Conservation (phyloP, 441 rosid genomes). For the Pelargonium citronellum region DNA sequence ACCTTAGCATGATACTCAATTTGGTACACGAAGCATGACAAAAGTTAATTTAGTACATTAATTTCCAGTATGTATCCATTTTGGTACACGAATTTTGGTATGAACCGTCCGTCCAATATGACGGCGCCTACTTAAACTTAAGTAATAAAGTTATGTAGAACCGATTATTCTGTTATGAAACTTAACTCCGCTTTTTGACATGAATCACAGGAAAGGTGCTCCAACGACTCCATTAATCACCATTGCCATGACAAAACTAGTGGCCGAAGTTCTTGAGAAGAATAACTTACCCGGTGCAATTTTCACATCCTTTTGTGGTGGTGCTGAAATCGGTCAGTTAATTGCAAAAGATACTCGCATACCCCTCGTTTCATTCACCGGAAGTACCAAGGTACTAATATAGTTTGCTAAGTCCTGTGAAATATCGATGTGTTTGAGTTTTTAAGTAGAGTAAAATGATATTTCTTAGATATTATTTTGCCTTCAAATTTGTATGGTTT, state of each 20-base stretch:
- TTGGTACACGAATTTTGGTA: too few species aligned
- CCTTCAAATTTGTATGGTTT: background rate
- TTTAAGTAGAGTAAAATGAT: too few species aligned
- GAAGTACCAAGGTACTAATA: constrained; percentile 72
- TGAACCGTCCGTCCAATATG: too few species aligned
- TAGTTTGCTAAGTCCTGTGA: background rate
- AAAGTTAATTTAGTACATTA: too few species aligned
- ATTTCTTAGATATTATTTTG: background rate
- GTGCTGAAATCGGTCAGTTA: constrained; percentile 90
- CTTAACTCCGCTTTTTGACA: background rate
- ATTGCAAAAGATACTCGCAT: constrained; percentile 71
- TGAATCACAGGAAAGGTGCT: constrained; percentile 80
- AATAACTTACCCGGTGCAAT: constrained; percentile 86
- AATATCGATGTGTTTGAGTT: too few species aligned
- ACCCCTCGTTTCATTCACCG: constrained; percentile 83
- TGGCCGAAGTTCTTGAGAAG: constrained; percentile 77
- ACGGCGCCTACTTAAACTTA: too few species aligned
- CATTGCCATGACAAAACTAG: constrained; percentile 77
- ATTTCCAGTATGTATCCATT: too few species aligned
- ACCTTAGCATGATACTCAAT: too few species aligned
- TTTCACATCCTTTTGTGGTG: constrained; percentile 90
- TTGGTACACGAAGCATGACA: too few species aligned
- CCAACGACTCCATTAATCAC: constrained; percentile 92
- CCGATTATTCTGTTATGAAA: background rate
- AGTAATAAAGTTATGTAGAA: background rate